Evolutionary conservation across 139 green algal species (phyloP).

Genomic region (Spirogloea muscicola): DNA sequence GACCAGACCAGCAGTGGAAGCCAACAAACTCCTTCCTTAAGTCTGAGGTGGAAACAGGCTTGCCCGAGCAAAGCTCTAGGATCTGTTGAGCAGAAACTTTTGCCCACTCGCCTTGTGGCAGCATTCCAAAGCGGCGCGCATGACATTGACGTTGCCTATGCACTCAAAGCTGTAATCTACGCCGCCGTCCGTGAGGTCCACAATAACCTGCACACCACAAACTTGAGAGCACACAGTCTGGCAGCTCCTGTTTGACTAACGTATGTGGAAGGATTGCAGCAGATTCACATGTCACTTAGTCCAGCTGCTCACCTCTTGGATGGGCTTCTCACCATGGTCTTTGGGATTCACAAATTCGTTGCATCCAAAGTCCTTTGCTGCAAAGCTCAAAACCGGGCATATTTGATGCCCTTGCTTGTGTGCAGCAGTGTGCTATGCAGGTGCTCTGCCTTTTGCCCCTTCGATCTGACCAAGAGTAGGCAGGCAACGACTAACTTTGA

Average conservation of each 20-base stretch:
- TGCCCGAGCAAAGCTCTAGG: no score
- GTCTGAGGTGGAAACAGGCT: no score
- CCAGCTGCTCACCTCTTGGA: slow-evolving; percentile 23
- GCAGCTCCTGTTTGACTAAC: no score
- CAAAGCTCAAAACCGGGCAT: no score
- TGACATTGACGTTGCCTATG: slow-evolving; percentile 87
- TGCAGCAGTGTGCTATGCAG: not conserved
- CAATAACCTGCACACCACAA: slow-evolving; percentile 45
- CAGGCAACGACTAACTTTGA: no score
- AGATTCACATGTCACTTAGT: no score
- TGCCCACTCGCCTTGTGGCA: slow-evolving; percentile 62
- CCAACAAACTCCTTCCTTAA: not conserved
- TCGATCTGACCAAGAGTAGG: no score
- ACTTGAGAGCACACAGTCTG: not conserved
- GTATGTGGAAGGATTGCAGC: no score
- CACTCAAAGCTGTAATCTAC: slow-evolving; percentile 95
- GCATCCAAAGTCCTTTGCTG: slow-evolving; percentile 48
- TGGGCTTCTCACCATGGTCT: slow-evolving; percentile 43
- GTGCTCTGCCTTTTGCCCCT: no score
- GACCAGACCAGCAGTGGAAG: not conserved
- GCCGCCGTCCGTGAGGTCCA: slow-evolving; percentile 84
- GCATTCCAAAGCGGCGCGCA: slow-evolving; percentile 91
- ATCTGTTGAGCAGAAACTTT: not conserved
- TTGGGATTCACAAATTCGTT: slow-evolving; percentile 61
- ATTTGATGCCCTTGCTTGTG: no score